Percentiles rank a stretch among this genome's conserved stretches.
phyloP scores from a whole-genome alignment of 2,329 filamentous ascomycete species.

The Microsporum canis region DNA sequence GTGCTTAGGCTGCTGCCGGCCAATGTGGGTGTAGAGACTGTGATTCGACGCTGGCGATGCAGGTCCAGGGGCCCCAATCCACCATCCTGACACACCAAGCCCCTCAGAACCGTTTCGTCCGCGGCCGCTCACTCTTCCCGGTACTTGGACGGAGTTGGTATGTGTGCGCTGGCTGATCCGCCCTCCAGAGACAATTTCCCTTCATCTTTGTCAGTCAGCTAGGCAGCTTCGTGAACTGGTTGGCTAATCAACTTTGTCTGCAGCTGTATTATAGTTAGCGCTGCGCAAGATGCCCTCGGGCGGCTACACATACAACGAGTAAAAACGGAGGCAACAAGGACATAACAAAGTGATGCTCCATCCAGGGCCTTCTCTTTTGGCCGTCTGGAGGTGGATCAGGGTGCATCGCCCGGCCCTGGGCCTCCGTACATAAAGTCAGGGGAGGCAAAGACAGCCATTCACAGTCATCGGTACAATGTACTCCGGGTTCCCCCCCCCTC shows the following conservation, averaged over 20 bases:
- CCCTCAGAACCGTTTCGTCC: slow-evolving; percentile 3
- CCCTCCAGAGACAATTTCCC: neutral
- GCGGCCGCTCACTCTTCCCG: neutral
- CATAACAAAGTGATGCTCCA: neutral
- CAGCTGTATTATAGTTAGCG: neutral
- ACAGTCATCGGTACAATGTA: neutral
- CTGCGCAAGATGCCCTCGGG: neutral
- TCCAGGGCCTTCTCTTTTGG: neutral
- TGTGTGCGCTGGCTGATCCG: neutral
- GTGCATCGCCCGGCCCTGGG: neutral
- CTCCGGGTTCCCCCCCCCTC: neutral
- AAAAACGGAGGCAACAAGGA: neutral
- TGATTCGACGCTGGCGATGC: neutral
- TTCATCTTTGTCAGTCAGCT: neutral
- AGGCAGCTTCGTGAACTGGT: neutral
- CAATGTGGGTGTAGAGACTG: neutral
- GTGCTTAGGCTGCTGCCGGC: neutral
- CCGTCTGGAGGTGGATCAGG: neutral
- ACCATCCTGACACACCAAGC: neutral
- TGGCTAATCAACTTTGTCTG: neutral
- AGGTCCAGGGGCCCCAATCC: neutral
- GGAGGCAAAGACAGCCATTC: neutral
- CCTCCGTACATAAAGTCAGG: neutral
- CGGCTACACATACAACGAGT: neutral
- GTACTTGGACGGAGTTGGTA: neutral